Evolutionary conservation across 169 alveolate species (phyloP).

Genomic region (Miamiensis avidus): DNA sequence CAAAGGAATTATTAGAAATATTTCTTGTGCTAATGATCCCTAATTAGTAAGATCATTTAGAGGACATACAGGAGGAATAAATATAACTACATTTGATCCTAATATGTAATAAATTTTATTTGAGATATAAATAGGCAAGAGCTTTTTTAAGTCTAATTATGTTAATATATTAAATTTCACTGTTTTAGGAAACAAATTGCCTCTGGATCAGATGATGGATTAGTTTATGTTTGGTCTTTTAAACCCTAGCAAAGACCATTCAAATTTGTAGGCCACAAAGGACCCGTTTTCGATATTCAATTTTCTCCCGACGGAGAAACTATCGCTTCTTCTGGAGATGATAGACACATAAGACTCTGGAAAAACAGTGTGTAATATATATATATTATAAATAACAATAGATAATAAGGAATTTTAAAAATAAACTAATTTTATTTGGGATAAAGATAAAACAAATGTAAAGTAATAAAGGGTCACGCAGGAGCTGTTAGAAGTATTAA

Average conservation of each 20-base stretch:
- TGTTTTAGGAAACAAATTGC: conserved; percentile 55
- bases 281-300: conserved; percentile 70
- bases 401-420: conserved; percentile 29
- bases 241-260: conserved; percentile 63
- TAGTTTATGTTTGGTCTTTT: conserved; percentile 61
- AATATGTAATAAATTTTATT: conserved; percentile 6
- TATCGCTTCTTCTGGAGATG: conserved; percentile 77
- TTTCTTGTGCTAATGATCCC: conserved; percentile 35
- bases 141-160: neutral
- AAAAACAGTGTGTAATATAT: conserved; percentile 57
- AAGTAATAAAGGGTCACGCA: conserved; percentile 62
- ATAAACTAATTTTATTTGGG: neutral
- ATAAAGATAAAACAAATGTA: conserved; percentile 45
- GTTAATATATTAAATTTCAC: neutral
- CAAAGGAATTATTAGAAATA: neutral
- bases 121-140: neutral
- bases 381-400: neutral
- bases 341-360: conserved; percentile 75
- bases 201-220: conserved; percentile 65
- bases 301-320: conserved; percentile 75
- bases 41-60: conserved; percentile 44
- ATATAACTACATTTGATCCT: conserved; percentile 38
- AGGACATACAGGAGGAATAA: conserved; percentile 54
- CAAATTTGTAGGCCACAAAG: conserved; percentile 74
- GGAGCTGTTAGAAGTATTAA: conserved; percentile 72